phyloP scores from a whole-genome alignment of 768 basidiomycete genomes.

The Tulasnella sp. region DNA sequence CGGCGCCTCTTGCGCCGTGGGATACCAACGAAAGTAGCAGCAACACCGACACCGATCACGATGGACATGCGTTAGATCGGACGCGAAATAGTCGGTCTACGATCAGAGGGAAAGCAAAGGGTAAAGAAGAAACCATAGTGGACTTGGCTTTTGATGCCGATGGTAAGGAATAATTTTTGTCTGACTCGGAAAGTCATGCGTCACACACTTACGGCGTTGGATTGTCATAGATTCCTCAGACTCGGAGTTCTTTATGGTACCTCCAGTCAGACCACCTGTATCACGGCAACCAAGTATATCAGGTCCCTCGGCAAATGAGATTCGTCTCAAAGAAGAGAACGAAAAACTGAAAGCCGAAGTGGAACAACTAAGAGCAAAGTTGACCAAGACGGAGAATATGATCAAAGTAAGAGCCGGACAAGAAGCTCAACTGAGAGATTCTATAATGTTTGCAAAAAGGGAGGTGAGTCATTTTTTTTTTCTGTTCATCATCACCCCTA shows the following conservation, averaged over 20 bases:
- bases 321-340: slow-evolving; percentile 39
- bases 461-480: slow-evolving; percentile 35
- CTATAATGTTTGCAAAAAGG: slow-evolving; percentile 56
- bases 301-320: background rate
- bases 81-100: background rate
- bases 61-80: background rate
- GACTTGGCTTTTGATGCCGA: slow-evolving; percentile 1
- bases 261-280: background rate
- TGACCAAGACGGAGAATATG: slow-evolving; percentile 48
- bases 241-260: slow-evolving; percentile 36
- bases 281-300: slow-evolving; percentile 1
- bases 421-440: slow-evolving; percentile 65
- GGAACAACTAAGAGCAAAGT: slow-evolving; percentile 40
- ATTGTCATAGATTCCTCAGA: slow-evolving; percentile 31
- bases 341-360: slow-evolving; percentile 45
- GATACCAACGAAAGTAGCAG: background rate
- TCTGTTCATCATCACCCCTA: background rate
- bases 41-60: background rate
- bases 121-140: background rate
- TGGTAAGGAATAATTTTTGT: slow-evolving; percentile 29
- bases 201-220: background rate
- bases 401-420: slow-evolving; percentile 64
- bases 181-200: background rate
- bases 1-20: slow-evolving; percentile 43
- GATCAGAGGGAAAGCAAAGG: background rate